A percentile compares a stretch with the other conserved stretches of the same genome.
These are phyloP conservation scores for Aspergillus wentii DNA, from an alignment of 495 filamentous ascomycete genomes.

Conservation along the genomic window DNA sequence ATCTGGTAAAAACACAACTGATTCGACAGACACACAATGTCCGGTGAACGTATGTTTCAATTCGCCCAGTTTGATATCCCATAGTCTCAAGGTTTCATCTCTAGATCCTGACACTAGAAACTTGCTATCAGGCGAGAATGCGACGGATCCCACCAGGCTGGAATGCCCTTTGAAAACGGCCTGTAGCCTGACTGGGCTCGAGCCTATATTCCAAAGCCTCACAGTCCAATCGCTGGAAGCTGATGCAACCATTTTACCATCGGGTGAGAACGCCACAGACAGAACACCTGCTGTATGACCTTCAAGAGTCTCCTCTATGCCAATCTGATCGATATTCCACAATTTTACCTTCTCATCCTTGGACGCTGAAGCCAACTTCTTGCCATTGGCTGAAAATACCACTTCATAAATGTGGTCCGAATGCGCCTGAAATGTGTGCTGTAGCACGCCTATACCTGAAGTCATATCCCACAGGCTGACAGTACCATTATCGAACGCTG, in stretches of 20 bases:
- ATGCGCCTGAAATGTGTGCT: constrained; percentile 8
- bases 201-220: background rate
- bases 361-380: constrained; percentile 8
- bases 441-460: constrained; percentile 3
- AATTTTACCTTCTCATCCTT: constrained; percentile 2
- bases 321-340: constrained; percentile 1
- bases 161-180: background rate
- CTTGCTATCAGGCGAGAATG: background rate
- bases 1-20: background rate
- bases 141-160: background rate
- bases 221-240: background rate
- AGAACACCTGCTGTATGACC: background rate
- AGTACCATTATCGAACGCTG: constrained; percentile 1
- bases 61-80: background rate
- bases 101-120: background rate
- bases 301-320: background rate
- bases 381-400: constrained; percentile 7
- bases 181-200: too few relatives aligned
- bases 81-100: background rate
- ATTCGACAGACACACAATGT: background rate
- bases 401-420: constrained; percentile 1
- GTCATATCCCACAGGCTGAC: constrained; percentile 22
- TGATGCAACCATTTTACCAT: background rate
- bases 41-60: background rate
- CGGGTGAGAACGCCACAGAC: background rate